Base-by-base conservation (phyloP, 495 filamentous ascomycete genomes). In the Friedmanniomyces endolithicus region DNA sequence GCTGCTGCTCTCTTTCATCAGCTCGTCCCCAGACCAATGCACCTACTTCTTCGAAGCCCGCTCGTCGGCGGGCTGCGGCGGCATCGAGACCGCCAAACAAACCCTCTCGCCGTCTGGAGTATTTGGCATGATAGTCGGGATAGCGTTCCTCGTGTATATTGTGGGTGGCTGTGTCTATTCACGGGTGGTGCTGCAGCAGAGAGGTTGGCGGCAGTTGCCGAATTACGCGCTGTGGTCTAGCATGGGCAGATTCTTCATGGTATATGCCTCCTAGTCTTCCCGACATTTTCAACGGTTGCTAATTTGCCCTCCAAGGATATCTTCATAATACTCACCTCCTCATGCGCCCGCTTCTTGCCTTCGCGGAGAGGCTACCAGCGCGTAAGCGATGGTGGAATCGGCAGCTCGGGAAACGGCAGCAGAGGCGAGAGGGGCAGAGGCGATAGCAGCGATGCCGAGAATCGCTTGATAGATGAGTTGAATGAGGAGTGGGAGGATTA, bases 21-120 rank as follows among this genome's bases (percentile, higher is more conserved):
- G 86, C 53, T 78, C 84, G 20, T 83, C 84, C 68, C 79, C 79
- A 6, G 88, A 96, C 63, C 80, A 87, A 47, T 99, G 94, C 73
- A 78, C 86, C n/a, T 99, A 96, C 70, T 86, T 94, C 68, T 99
- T 99, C 71, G 89, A 95, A 67, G 80, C 89, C n/a, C 86, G 90
- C 53, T 88, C 87, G 44, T 77, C 78, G 44, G 82, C 87, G 37
- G 90, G 89, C 8, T 99, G 94, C 66, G 85, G 85, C 22, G 82
- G 78, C 31, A 74, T 82, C 11, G 76, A 78, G 31, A 71, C 82
- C 67, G 71, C 78, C 63, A 65, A 78, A 67, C 72, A 87, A 68
- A 64, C 66, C 11, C 78, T 96, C 14, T 87, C 87, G 14, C 90
- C 94, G 0, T 85, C 78, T 7, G 87, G 86, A 23, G 85, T 99